Conservation (phyloP, 75 land plant species). For the Selaginella moellendorffii region DNA sequence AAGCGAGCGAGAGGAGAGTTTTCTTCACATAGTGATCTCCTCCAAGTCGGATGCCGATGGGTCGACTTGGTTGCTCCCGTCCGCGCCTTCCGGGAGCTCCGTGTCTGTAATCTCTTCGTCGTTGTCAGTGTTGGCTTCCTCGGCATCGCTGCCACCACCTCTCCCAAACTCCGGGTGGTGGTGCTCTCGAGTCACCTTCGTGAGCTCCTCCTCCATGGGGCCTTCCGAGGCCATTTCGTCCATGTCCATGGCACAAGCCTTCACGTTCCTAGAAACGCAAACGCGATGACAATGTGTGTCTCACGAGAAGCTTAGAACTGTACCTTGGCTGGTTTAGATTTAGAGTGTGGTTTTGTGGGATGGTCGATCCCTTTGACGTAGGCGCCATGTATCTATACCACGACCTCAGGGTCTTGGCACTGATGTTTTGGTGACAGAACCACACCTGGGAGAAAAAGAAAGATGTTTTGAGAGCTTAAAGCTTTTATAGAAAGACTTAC, state of each 20-base stretch:
- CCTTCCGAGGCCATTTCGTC: neutral
- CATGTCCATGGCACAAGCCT: neutral
- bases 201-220: no score
- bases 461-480: no score
- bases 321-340: neutral
- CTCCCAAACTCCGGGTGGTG: neutral
- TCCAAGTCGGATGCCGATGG: neutral
- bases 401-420: conserved; percentile 11
- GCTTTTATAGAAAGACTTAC: no score
- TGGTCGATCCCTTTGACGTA: neutral
- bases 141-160: neutral
- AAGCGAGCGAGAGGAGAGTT: no score
- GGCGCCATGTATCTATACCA: conserved; percentile 18
- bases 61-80: neutral
- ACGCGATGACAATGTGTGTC: no score
- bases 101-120: neutral
- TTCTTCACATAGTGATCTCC: neutral
- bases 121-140: neutral
- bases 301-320: no score
- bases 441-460: conserved; percentile 13
- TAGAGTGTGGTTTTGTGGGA: neutral
- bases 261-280: no score
- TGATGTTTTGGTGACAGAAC: conserved; percentile 21
- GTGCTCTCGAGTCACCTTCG: no score
- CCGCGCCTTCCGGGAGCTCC: neutral